These are phyloP conservation scores for Capsicum baccatum DNA, from an alignment of 257 asterid species.

Conservation along the genomic window DNA sequence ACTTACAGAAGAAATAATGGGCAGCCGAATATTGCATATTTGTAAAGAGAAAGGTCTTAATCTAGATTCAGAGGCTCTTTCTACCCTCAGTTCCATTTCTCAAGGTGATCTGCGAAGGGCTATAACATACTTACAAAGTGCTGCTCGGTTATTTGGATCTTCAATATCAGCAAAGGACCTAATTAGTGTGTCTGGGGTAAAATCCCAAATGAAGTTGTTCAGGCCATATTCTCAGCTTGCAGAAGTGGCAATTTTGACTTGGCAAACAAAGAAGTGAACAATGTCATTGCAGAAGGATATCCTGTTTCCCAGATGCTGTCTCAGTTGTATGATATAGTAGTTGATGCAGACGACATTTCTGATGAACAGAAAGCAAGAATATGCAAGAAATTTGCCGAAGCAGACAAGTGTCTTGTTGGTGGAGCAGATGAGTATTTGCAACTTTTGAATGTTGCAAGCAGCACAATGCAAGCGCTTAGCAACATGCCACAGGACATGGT, in stretches of 20 bases:
- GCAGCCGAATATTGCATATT: conserved; percentile 71
- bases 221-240: conserved; percentile 73
- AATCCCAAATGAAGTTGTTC: conserved; percentile 73
- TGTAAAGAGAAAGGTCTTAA: conserved; percentile 87
- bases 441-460: conserved; percentile 86
- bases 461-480: conserved; percentile 61
- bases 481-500: conserved; percentile 60
- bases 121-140: conserved; percentile 93
- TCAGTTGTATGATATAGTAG: conserved; percentile 79
- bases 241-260: conserved; percentile 77
- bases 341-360: conserved; percentile 65
- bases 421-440: conserved; percentile 98
- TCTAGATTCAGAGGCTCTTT: conserved; percentile 93
- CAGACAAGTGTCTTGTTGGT: conserved; percentile 89
- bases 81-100: conserved; percentile 84
- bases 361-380: conserved; percentile 90
- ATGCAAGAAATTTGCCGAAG: conserved; percentile 89
- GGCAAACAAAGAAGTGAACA: conserved; percentile 84
- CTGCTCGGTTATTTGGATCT: conserved; percentile 96
- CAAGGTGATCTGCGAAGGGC: conserved; percentile 98
- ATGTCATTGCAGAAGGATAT: conserved; percentile 89
- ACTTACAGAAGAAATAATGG: conserved; percentile 88
- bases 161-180: conserved; percentile 78
- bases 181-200: conserved; percentile 92
- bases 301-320: conserved; percentile 89